Percentiles rank a stretch among this genome's conserved stretches.
Evolutionary conservation across 2,329 filamentous ascomycete species (phyloP).

Genomic region (Exophiala xenobiotica): DNA sequence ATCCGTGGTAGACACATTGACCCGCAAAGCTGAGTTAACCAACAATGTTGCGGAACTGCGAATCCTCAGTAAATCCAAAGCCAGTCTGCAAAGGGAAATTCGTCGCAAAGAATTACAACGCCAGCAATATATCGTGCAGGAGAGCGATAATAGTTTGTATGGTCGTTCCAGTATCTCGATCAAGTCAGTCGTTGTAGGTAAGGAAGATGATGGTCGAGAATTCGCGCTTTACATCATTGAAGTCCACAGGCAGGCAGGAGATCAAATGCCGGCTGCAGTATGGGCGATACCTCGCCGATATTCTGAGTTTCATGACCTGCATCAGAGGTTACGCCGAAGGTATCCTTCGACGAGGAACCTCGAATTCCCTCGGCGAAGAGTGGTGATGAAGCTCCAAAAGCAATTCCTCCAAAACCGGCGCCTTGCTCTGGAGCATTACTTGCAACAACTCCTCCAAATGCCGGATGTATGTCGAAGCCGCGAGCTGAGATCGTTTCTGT

Average conservation of each 20-base stretch:
- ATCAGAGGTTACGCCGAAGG: constrained; percentile 79
- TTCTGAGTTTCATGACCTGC: constrained; percentile 93
- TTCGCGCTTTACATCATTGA: constrained; percentile 89
- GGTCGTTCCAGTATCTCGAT: constrained; percentile 87
- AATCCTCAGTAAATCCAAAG: constrained; percentile 89
- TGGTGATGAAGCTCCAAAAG: constrained; percentile 94
- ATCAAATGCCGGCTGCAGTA: constrained; percentile 93
- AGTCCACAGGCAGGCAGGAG: constrained; percentile 83
- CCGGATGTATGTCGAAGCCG: constrained; percentile 93
- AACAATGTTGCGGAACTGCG: constrained; percentile 93
- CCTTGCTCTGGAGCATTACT: constrained; percentile 78
- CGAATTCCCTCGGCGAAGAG: constrained; percentile 85
- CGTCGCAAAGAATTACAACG: constrained; percentile 91
- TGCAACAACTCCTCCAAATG: constrained; percentile 76
- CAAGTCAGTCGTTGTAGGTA: constrained; percentile 87
- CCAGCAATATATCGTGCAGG: constrained; percentile 95
- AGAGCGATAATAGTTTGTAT: constrained; percentile 95
- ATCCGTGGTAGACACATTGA: constrained; percentile 85
- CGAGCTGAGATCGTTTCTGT: constrained; percentile 88
- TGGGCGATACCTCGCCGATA: constrained; percentile 93
- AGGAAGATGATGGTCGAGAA: constrained; percentile 88
- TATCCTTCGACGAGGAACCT: constrained; percentile 86
- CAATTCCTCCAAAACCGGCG: constrained; percentile 92
- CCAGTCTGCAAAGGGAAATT: constrained; percentile 88
- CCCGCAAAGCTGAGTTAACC: constrained; percentile 90